Evolutionary conservation across 768 basidiomycete genomes (phyloP).

Genomic region (Boletellus ananas): DNA sequence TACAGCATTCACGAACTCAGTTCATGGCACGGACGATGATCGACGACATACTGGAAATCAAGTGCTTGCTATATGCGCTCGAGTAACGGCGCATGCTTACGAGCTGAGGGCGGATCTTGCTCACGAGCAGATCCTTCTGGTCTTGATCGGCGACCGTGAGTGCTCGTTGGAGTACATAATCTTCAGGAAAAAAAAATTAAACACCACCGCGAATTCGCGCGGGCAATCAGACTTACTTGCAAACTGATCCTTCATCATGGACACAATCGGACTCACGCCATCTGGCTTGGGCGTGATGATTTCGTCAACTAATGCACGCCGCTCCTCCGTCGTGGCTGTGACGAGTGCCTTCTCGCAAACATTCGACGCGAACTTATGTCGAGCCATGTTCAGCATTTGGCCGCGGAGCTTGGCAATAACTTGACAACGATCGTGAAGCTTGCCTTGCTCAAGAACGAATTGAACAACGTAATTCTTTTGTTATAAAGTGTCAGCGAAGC

Average conservation of each 20-base stretch:
- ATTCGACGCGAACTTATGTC: slow-evolving; percentile 93
- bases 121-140: slow-evolving; percentile 65
- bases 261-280: slow-evolving; percentile 62
- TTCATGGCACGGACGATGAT: background rate
- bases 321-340: slow-evolving; percentile 59
- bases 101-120: slow-evolving; percentile 63
- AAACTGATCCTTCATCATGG: slow-evolving; percentile 84
- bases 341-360: slow-evolving; percentile 89
- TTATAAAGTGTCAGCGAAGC: slow-evolving; percentile 6
- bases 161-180: slow-evolving; percentile 84
- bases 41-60: slow-evolving; percentile 63
- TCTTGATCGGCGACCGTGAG: slow-evolving; percentile 64
- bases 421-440: slow-evolving; percentile 58
- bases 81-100: slow-evolving; percentile 68
- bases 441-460: slow-evolving; percentile 83
- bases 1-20: slow-evolving; percentile 26
- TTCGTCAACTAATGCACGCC: slow-evolving; percentile 74
- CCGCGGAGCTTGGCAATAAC: slow-evolving; percentile 71
- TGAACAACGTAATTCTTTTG: slow-evolving; percentile 91
- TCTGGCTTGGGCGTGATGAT: slow-evolving; percentile 65
- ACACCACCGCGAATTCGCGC: background rate
- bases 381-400: slow-evolving; percentile 73
- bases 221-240: slow-evolving; percentile 58
- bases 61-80: slow-evolving; percentile 74
- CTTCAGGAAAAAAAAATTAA: slow-evolving; percentile 34